These are phyloP conservation scores for Crithidia brevicula DNA, from an alignment of 208 protist species.

Conservation along the genomic window DNA sequence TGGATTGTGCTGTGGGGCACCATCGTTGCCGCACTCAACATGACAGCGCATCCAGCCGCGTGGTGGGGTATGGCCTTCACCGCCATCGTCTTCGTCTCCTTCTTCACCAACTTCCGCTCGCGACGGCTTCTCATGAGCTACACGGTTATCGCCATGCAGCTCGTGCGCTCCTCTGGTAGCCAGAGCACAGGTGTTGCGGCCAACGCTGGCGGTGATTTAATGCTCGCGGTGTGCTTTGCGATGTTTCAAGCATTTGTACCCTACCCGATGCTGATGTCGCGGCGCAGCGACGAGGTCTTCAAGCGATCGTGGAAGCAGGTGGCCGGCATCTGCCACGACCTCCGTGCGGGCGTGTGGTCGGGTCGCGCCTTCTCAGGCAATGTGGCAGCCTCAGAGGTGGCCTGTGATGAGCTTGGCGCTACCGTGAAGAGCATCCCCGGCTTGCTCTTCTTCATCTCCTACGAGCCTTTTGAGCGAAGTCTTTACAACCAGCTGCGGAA, in stretches of 20 bases:
- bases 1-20: constrained; percentile 48
- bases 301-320: constrained; percentile 37
- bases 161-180: constrained; percentile 24
- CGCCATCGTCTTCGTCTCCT: constrained; percentile 37
- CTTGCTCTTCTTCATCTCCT: constrained; percentile 41
- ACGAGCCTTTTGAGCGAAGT: constrained; percentile 50
- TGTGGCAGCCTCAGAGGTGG: constrained; percentile 31
- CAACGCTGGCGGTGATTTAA: constrained; percentile 34
- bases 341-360: constrained; percentile 47
- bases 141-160: constrained; percentile 53
- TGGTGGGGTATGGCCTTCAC: constrained; percentile 62
- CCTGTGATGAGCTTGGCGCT: constrained; percentile 39
- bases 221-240: constrained; percentile 42
- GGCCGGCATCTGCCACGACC: constrained; percentile 28
- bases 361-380: constrained; percentile 33
- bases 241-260: constrained; percentile 44
- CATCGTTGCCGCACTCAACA: constrained; percentile 28
- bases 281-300: constrained; percentile 34
- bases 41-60: constrained; percentile 20
- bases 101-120: constrained; percentile 44
- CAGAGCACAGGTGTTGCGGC: constrained; percentile 19
- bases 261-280: constrained; percentile 44
- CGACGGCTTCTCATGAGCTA: constrained; percentile 39
- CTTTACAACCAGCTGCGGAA: constrained; percentile 50
- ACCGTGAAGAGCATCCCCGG: constrained; percentile 29